Evolutionary conservation across 108 stramenopile species (phyloP), one percentile per base, ranked within the genome.

Genomic region (Nitzschia putrida): DNA sequence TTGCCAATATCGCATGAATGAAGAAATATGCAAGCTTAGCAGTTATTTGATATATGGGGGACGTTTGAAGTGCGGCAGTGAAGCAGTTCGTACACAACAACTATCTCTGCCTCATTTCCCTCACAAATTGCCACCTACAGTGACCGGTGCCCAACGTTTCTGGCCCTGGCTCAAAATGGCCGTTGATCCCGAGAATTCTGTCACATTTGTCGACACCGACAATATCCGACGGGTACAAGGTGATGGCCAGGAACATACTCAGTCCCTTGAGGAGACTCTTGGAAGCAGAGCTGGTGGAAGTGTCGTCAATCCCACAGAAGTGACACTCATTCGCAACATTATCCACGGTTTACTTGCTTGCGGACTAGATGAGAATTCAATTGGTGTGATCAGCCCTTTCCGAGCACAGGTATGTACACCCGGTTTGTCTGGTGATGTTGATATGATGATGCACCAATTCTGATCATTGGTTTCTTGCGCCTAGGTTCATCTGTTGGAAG

Each of bases 1-100:
- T 8, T 80, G 88, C 59, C 98, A 99, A 76, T 99, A 98, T 74
- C 90, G 98, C 34, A 99, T 98, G 97, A 82, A 95, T 74, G 84
- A 72, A 38, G 85, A 88, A 29, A 97, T 99, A 51, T 97, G 95
- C 68, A 71, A 76, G 43, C 70, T 99, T 9, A 92, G 90, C 59
- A 99, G 97, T 73, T 80, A 81, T 16, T 63, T 94, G 50, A 85
- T 91, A 5, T 98, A 98, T 74, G 79, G 80, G 25, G 95, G 94
- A 20, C 58, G 69, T 14, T 77, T 98, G 64, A 87, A 91, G 76
- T 97, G 95, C 61, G 97, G 81, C 18, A 93, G 84, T 64, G 88
- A 95, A 12, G 47, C 42, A 25, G 91, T 98, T 8, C 68, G 65
- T 51, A 49, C 55, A 22, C 78, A 72, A 43, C 72, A 53, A 16